Evolutionary conservation across 306 rosid genomes (phyloP).

Genomic region (Sicyos edulis): DNA sequence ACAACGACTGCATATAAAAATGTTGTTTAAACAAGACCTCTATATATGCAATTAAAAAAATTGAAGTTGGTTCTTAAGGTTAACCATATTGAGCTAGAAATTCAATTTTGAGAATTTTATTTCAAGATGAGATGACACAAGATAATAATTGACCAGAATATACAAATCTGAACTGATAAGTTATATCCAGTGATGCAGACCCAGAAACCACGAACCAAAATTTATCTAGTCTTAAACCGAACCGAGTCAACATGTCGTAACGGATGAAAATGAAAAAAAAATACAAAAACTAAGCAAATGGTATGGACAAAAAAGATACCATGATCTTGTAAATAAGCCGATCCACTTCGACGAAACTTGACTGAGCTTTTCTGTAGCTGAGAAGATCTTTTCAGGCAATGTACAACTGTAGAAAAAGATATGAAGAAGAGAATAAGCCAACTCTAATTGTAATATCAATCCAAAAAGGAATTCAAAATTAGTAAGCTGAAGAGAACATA

Average conservation of each 20-base stretch:
- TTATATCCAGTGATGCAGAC: not conserved
- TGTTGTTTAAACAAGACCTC: not conserved
- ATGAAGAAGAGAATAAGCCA: slow-evolving; percentile 20
- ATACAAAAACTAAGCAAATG: slow-evolving; percentile 4
- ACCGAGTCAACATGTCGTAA: too few relatives aligned
- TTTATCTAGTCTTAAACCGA: not conserved
- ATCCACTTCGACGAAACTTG: not conserved
- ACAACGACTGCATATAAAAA: not conserved
- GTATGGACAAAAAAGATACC: slow-evolving; percentile 17
- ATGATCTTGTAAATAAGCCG: slow-evolving; percentile 4
- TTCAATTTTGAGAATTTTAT: not conserved
- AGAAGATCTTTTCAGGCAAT: slow-evolving; percentile 29
- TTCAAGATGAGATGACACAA: not conserved
- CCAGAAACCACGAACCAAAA: slow-evolving; percentile 4
- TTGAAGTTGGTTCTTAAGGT: not conserved
- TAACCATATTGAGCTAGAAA: not conserved
- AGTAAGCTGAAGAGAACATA: not conserved
- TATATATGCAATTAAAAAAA: not conserved
- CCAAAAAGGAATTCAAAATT: slow-evolving; percentile 28
- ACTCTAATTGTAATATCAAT: slow-evolving; percentile 20
- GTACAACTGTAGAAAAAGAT: slow-evolving; percentile 31
- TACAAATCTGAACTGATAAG: slow-evolving; percentile 1
- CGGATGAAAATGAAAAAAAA: slow-evolving; percentile 8
- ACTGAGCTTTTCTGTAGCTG: slow-evolving; percentile 9
- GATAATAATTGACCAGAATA: not conserved